A percentile compares a stretch with the other conserved stretches of the same genome.
Evolutionary conservation across 768 basidiomycete species (phyloP).

Genomic region (Boletellus sp.): DNA sequence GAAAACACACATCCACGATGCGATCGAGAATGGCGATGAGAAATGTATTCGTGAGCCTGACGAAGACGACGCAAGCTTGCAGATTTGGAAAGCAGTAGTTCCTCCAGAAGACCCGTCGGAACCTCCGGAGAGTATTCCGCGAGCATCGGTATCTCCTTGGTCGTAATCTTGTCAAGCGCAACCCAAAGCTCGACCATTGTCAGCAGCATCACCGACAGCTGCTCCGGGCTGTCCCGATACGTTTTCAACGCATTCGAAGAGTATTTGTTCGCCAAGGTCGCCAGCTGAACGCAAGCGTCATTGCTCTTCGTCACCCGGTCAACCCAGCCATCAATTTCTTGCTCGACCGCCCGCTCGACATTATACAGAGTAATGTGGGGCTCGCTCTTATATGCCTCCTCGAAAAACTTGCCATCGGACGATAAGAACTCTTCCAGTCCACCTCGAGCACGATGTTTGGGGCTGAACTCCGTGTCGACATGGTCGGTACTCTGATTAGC

Average conservation of each 20-base stretch:
- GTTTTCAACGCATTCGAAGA: slow-evolving; percentile 18
- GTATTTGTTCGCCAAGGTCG: slow-evolving; percentile 28
- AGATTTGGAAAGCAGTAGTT: slow-evolving; percentile 28
- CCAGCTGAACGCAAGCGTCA: slow-evolving; percentile 18
- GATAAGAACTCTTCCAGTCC: slow-evolving; percentile 19
- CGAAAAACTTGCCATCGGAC: slow-evolving; percentile 7
- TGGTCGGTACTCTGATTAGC: background rate
- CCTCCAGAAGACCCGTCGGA: slow-evolving; percentile 21
- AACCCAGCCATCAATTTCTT: slow-evolving; percentile 36
- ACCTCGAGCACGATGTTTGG: slow-evolving; percentile 5
- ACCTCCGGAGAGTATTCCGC: slow-evolving; percentile 34
- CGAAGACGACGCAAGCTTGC: slow-evolving; percentile 28
- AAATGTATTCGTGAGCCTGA: slow-evolving; percentile 30
- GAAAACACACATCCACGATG: slow-evolving; percentile 35
- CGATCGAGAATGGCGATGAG: slow-evolving; percentile 22
- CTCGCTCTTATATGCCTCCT: slow-evolving; percentile 7
- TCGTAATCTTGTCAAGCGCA: slow-evolving; percentile 29
- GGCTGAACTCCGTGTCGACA: background rate
- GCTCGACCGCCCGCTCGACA: slow-evolving; percentile 34
- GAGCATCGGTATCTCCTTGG: slow-evolving; percentile 24
- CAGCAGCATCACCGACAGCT: slow-evolving; percentile 42
- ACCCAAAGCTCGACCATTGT: slow-evolving; percentile 36
- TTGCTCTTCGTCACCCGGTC: slow-evolving; percentile 2
- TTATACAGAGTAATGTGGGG: slow-evolving; percentile 30
- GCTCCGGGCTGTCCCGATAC: slow-evolving; percentile 37